These are phyloP conservation scores for Ogataea angusta DNA, from an alignment of 805 yeast species.

Conservation along the genomic window DNA sequence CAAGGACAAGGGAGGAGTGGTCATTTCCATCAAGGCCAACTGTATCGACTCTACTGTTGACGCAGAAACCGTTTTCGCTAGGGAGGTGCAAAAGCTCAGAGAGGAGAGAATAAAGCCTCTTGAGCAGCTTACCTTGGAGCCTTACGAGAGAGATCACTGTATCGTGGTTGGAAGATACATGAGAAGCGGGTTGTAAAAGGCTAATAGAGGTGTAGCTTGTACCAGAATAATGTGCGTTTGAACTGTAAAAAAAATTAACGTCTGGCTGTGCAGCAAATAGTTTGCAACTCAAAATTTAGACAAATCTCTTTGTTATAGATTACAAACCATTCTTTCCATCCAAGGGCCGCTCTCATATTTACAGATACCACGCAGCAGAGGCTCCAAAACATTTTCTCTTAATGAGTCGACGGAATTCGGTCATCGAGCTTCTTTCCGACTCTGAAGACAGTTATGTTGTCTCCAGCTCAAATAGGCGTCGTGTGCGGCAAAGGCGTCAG, in stretches of 20 bases:
- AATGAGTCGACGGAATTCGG: conserved; percentile 12
- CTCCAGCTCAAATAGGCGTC: conserved; percentile 4
- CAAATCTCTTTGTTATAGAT: not conserved
- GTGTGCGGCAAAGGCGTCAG: conserved; percentile 3
- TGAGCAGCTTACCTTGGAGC: conserved; percentile 98
- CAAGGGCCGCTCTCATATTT: too few relatives aligned
- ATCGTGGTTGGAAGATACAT: conserved; percentile 95
- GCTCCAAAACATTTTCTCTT: not conserved
- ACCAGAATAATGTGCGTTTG: conserved; percentile 13
- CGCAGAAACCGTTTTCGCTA: conserved; percentile 98
- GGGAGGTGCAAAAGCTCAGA: conserved; percentile 98
- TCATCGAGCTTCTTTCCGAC: conserved; percentile 18
- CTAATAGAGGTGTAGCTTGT: conserved; percentile 8
- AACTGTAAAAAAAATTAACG: not conserved
- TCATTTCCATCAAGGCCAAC: conserved; percentile 98
- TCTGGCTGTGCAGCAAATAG: conserved; percentile 10
- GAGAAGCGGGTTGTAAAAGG: conserved; percentile 70
- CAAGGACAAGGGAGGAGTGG: conserved; percentile 98
- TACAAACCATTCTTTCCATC: not conserved
- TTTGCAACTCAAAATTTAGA: not conserved
- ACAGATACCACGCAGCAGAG: too few relatives aligned
- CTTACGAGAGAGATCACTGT: conserved; percentile 99
- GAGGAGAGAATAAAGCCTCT: conserved; percentile 98
- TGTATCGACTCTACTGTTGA: conserved; percentile 99
- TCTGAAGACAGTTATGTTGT: conserved; percentile 13